Conservation (phyloP, 164 flowering plant genomes). For the Chimonanthus praecox region DNA sequence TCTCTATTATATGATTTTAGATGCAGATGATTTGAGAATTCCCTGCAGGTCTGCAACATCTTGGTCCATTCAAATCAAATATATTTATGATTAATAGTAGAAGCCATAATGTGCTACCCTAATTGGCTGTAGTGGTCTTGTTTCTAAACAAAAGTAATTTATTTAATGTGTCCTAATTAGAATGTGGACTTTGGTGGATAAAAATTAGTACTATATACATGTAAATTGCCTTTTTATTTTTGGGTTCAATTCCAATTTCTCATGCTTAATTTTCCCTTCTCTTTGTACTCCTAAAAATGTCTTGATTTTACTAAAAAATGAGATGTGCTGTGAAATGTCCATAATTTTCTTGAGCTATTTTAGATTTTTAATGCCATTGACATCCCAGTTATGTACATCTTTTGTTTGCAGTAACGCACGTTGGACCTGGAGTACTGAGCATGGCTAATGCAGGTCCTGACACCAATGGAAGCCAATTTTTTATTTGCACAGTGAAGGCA, state of each 20-base stretch:
- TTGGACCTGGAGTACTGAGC: slow-evolving; percentile 77
- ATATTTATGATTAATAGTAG: not conserved
- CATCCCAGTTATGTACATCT: not conserved
- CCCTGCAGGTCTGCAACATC: too few species aligned
- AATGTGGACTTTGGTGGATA: not conserved
- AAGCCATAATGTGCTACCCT: not conserved
- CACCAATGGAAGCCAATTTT: slow-evolving; percentile 83
- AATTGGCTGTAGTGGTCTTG: not conserved
- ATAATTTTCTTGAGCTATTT: not conserved
- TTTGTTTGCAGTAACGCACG: slow-evolving; percentile 57
- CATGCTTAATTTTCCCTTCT: too few species aligned
- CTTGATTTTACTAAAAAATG: too few species aligned
- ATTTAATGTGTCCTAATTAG: not conserved
- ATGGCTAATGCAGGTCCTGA: slow-evolving; percentile 87
- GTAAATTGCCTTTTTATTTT: too few species aligned
- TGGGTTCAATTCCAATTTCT: not conserved
- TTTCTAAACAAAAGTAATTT: not conserved
- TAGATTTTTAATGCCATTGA: not conserved
- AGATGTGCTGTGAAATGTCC: not conserved
- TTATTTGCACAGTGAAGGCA: slow-evolving; percentile 78
- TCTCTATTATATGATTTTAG: too few species aligned
- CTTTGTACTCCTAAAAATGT: not conserved
- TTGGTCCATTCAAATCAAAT: too few species aligned
- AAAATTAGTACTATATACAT: not conserved
- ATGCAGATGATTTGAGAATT: too few species aligned